These are phyloP conservation scores for Metschnikowia lochheadii DNA, from an alignment of 805 yeast species.

Conservation along the genomic window DNA sequence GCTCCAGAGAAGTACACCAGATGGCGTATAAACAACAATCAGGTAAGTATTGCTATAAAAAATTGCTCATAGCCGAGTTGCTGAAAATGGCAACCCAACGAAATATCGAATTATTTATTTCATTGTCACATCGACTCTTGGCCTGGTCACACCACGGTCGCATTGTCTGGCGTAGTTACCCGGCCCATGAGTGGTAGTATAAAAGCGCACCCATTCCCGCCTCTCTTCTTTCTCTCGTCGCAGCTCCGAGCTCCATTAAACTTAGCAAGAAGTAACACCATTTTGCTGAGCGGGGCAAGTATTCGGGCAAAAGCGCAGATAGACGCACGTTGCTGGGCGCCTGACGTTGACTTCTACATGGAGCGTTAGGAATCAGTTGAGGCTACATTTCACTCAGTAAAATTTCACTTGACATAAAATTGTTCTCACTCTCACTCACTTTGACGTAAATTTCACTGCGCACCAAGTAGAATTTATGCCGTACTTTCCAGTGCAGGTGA, in stretches of 20 bases:
- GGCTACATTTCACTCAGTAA: slow-evolving; percentile 15
- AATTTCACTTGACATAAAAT: no score
- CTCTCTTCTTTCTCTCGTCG: slow-evolving; percentile 6
- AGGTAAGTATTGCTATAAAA: neutral
- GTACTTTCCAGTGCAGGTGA: neutral
- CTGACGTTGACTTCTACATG: slow-evolving; percentile 21
- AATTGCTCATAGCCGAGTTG: neutral
- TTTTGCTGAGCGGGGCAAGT: slow-evolving; percentile 14
- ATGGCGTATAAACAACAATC: neutral
- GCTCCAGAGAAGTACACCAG: neutral
- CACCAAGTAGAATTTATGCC: neutral
- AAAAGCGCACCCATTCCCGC: neutral
- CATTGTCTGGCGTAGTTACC: slow-evolving; percentile 9
- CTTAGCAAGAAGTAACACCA: slow-evolving; percentile 6
- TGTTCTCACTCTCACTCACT: no score
- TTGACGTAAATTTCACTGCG: neutral
- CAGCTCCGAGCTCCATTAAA: slow-evolving; percentile 19
- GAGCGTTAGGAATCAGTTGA: slow-evolving; percentile 23
- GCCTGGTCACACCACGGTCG: neutral
- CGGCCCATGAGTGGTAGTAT: slow-evolving; percentile 6
- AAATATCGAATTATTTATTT: neutral
- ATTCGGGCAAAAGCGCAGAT: slow-evolving; percentile 20
- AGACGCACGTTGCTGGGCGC: slow-evolving; percentile 25
- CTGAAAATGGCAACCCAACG: neutral
- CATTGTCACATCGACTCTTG: neutral